A percentile compares a stretch with the other conserved stretches of the same genome.
phyloP scores from a whole-genome alignment of 1,284 basidiomycete species.

The Ceratobasidium theobromae region DNA sequence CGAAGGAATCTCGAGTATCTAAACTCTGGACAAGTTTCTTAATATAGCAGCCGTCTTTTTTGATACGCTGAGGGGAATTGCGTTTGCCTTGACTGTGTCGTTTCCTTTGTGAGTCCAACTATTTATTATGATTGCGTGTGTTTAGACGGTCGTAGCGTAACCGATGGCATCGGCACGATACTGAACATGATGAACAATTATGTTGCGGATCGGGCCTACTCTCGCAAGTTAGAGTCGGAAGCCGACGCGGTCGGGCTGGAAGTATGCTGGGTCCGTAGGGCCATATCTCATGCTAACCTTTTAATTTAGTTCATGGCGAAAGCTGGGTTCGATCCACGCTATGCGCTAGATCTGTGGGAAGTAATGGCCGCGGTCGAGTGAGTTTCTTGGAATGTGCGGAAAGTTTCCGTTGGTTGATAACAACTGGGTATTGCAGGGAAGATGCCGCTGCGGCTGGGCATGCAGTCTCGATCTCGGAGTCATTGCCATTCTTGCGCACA shows the following conservation, averaged over 20 bases:
- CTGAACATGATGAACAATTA: slow-evolving; percentile 53
- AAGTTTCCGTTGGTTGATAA: not conserved
- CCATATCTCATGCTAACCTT: slow-evolving; percentile 32
- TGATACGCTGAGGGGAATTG: slow-evolving; percentile 51
- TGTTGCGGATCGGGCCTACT: slow-evolving; percentile 51
- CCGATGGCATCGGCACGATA: slow-evolving; percentile 48
- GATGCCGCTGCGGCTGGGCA: slow-evolving; percentile 44
- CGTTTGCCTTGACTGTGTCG: slow-evolving; percentile 51
- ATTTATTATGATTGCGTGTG: not conserved
- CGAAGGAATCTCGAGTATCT: not conserved
- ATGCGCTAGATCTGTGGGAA: slow-evolving; percentile 50
- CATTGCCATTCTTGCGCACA: slow-evolving; percentile 47
- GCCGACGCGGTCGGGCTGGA: slow-evolving; percentile 52
- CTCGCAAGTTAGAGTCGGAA: slow-evolving; percentile 52
- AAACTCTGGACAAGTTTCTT: slow-evolving; percentile 43
- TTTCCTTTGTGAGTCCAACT: slow-evolving; percentile 47
- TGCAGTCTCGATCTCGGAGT: slow-evolving; percentile 41
- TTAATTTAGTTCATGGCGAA: slow-evolving; percentile 45
- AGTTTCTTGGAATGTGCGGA: slow-evolving; percentile 8
- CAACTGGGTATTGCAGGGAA: slow-evolving; percentile 34
- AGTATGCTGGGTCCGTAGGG: slow-evolving; percentile 39
- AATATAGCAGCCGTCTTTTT: slow-evolving; percentile 52
- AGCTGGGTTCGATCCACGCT: slow-evolving; percentile 51
- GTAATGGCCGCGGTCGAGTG: slow-evolving; percentile 49
- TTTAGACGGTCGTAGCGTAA: slow-evolving; percentile 42